These are phyloP conservation scores for Talaromyces piceae DNA, from an alignment of 2,329 filamentous ascomycete genomes.

Conservation along the genomic window DNA sequence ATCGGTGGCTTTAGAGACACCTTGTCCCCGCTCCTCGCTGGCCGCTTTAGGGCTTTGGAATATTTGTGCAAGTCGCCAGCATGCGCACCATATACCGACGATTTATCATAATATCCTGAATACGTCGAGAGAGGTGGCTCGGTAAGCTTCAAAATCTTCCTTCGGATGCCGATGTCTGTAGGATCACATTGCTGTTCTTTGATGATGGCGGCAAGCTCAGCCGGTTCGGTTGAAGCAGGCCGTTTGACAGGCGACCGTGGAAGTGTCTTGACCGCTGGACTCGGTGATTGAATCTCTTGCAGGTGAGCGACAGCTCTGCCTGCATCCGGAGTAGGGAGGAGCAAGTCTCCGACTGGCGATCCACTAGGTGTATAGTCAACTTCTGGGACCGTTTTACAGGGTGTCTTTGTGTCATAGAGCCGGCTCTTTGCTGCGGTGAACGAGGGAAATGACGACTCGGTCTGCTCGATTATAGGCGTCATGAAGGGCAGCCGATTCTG, in stretches of 20 bases:
- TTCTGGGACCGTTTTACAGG: slow-evolving; percentile 50
- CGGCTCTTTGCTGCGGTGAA: slow-evolving; percentile 50
- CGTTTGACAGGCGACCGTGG: slow-evolving; percentile 18
- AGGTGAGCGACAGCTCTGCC: slow-evolving; percentile 37
- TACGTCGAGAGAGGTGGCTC: slow-evolving; percentile 68
- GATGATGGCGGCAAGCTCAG: slow-evolving; percentile 57
- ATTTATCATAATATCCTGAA: slow-evolving; percentile 70
- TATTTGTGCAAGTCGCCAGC: slow-evolving; percentile 74
- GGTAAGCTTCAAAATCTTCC: slow-evolving; percentile 65
- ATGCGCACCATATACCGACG: slow-evolving; percentile 55
- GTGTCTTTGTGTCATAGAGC: slow-evolving; percentile 65
- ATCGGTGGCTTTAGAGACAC: slow-evolving; percentile 54
- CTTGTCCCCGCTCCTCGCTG: slow-evolving; percentile 47
- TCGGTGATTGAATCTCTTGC: slow-evolving; percentile 25
- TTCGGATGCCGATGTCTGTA: slow-evolving; percentile 66
- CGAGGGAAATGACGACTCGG: slow-evolving; percentile 72
- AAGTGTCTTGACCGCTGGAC: slow-evolving; percentile 31
- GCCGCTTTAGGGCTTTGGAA: slow-evolving; percentile 57
- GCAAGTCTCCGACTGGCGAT: slow-evolving; percentile 38
- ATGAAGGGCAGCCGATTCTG: slow-evolving; percentile 95
- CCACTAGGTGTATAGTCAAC: slow-evolving; percentile 19
- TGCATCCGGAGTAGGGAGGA: slow-evolving; percentile 62
- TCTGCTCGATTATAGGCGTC: slow-evolving; percentile 96
- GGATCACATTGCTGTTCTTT: slow-evolving; percentile 82
- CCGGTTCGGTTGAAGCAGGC: slow-evolving; percentile 15